Percentiles rank a stretch among this genome's conserved stretches.
These are phyloP conservation scores for Geoglossum glabrum DNA, from an alignment of 495 filamentous ascomycete species.

Conservation along the genomic window DNA sequence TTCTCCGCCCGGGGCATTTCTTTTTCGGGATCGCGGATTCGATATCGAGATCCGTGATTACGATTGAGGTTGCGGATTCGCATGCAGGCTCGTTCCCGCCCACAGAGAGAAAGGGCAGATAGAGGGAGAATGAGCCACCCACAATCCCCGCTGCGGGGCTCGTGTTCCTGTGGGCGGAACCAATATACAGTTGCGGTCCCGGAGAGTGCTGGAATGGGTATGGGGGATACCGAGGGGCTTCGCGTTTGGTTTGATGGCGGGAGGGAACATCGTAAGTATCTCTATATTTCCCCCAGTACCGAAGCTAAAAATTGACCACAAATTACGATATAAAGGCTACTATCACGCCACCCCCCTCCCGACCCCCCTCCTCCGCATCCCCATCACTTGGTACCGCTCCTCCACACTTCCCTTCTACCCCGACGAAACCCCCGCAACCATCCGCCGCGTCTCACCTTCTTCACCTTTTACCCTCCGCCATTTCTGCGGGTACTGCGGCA, in stretches of 20 bases:
- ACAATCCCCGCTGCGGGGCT: conserved; percentile 38
- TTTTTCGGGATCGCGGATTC: too few species aligned
- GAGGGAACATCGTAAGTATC: conserved; percentile 37
- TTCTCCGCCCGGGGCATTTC: too few species aligned
- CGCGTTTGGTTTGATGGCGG: conserved; percentile 52
- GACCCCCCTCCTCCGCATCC: conserved; percentile 61
- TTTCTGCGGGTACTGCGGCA: conserved; percentile 85
- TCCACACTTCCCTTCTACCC: conserved; percentile 50
- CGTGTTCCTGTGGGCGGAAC: conserved; percentile 73
- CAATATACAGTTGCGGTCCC: conserved; percentile 57
- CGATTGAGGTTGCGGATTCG: too few species aligned
- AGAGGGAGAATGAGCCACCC: neutral
- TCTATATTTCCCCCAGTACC: neutral
- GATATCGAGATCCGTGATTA: too few species aligned
- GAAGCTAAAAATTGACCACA: neutral
- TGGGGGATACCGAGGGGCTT: conserved; percentile 8
- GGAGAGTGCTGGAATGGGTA: conserved; percentile 13
- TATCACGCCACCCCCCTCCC: conserved; percentile 42
- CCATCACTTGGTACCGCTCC: conserved; percentile 53
- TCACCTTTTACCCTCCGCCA: conserved; percentile 41
- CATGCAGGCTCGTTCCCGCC: too few species aligned
- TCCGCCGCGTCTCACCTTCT: conserved; percentile 45
- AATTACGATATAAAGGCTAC: conserved; percentile 25
- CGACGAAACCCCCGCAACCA: conserved; percentile 53
- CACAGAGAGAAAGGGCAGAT: neutral